Conservation (phyloP, 2,329 filamentous ascomycete genomes). For the Colletotrichum truncatum region DNA sequence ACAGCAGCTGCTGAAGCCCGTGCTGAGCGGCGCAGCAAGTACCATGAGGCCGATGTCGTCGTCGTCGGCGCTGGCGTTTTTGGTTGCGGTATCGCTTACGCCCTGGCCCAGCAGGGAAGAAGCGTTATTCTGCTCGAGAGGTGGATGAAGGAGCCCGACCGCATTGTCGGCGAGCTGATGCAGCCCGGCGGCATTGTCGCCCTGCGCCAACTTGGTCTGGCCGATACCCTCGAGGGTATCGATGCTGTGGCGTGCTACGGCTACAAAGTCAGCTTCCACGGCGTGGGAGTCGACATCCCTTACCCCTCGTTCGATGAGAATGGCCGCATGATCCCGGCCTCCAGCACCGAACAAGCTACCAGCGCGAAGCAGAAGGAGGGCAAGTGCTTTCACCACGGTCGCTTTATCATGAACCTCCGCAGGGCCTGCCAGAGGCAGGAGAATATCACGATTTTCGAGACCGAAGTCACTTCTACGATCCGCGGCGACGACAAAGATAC, state of each 20-base stretch:
- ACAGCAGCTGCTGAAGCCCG: conserved; percentile 49
- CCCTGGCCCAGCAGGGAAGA: conserved; percentile 87
- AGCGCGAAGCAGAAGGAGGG: conserved; percentile 64
- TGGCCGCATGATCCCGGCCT: conserved; percentile 38
- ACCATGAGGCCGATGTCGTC: conserved; percentile 82
- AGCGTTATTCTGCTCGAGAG: conserved; percentile 91
- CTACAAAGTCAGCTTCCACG: conserved; percentile 88
- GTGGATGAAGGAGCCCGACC: conserved; percentile 90
- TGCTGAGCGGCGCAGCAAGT: conserved; percentile 57
- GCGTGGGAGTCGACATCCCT: conserved; percentile 76
- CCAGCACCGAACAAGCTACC: conserved; percentile 21
- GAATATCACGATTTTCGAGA: conserved; percentile 93
- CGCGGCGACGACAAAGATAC: conserved; percentile 73
- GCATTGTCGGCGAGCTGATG: conserved; percentile 94
- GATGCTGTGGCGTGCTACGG: conserved; percentile 85
- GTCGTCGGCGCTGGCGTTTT: conserved; percentile 92
- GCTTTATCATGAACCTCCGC: conserved; percentile 87
- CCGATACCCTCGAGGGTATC: conserved; percentile 86
- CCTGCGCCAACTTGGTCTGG: conserved; percentile 81
- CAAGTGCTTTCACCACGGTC: conserved; percentile 89
- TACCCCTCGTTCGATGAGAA: conserved; percentile 74
- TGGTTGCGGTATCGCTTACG: conserved; percentile 85
- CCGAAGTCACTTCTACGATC: conserved; percentile 81
- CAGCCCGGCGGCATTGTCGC: conserved; percentile 91
- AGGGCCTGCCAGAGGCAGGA: conserved; percentile 76